Percentiles rank a stretch among this genome's conserved stretches.
Conservation (phyloP, 805 yeast genomes). For the Debaryomyces castellii region DNA sequence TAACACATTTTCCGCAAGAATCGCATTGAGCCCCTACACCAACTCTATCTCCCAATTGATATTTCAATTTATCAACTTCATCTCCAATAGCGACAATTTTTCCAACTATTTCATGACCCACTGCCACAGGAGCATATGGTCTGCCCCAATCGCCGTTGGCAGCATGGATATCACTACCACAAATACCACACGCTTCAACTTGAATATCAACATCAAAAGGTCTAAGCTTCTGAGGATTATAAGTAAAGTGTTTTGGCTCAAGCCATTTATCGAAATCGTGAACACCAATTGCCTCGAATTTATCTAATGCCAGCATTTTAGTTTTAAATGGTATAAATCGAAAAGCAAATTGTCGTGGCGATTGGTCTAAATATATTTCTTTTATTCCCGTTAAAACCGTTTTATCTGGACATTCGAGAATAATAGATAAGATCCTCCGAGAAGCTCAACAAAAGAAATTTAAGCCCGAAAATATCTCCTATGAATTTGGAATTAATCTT, state of each 20-base stretch:
- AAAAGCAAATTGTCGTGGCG: too few species aligned
- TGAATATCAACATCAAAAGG: conserved; percentile 7
- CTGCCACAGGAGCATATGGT: conserved; percentile 13
- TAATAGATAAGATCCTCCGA: too few species aligned
- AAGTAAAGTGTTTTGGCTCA: conserved; percentile 37
- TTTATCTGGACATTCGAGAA: too few species aligned
- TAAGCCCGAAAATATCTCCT: too few species aligned
- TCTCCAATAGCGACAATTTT: conserved; percentile 27
- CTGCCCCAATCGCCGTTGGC: conserved; percentile 16
- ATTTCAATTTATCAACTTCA: conserved; percentile 22
- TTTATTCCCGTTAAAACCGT: too few species aligned
- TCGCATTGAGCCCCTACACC: conserved; percentile 30
- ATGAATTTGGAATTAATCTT: too few species aligned
- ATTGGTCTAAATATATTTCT: too few species aligned
- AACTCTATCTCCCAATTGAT: conserved; percentile 45
- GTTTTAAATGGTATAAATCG: too few species aligned
- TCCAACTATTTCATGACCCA: conserved; percentile 26
- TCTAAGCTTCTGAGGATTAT: conserved; percentile 1
- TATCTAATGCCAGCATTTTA: not conserved
- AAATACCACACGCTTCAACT: conserved; percentile 11
- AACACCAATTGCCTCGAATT: conserved; percentile 38
- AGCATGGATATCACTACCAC: conserved; percentile 20
- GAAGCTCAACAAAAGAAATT: too few species aligned
- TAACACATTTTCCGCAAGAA: conserved; percentile 7
- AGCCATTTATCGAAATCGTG: conserved; percentile 31